Evolutionary conservation across 331 rosid genomes (phyloP).

Genomic region (Acacia concinna): DNA sequence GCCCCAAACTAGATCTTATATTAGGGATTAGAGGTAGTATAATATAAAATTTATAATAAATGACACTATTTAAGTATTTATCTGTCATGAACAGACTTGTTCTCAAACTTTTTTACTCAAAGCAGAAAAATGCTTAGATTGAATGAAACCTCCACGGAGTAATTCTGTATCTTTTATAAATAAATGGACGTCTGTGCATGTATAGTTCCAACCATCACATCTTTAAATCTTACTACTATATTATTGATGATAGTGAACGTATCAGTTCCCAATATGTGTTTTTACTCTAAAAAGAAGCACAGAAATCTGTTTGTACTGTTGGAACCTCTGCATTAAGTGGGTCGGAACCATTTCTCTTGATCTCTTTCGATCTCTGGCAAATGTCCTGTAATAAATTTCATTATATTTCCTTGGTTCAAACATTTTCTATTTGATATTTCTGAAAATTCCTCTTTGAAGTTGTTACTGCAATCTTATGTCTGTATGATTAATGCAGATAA

Average conservation of each 20-base stretch:
- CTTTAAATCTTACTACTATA: background rate
- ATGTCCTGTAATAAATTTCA: background rate
- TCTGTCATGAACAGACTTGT: background rate
- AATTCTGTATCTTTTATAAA: background rate
- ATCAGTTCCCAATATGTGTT: background rate
- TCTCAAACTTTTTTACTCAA: background rate
- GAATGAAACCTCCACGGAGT: background rate
- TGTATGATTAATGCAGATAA: conserved; percentile 61
- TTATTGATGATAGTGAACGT: conserved; percentile 1
- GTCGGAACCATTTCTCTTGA: background rate
- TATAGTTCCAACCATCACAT: background rate
- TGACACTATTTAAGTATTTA: background rate
- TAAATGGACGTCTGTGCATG: background rate
- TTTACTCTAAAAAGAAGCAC: background rate
- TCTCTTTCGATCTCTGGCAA: background rate
- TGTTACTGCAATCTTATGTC: background rate
- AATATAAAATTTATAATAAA: background rate
- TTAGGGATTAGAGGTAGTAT: background rate
- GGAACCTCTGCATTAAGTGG: conserved; percentile 19
- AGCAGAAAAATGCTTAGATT: background rate
- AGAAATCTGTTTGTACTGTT: conserved; percentile 4
- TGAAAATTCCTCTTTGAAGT: background rate
- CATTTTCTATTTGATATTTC: background rate
- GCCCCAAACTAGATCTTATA: too few relatives aligned
- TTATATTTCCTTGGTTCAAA: background rate